Evolutionary conservation across 805 yeast genomes (phyloP), one percentile per base, ranked within the genome.

Genomic region (Dipodascopsis uninucleata): DNA sequence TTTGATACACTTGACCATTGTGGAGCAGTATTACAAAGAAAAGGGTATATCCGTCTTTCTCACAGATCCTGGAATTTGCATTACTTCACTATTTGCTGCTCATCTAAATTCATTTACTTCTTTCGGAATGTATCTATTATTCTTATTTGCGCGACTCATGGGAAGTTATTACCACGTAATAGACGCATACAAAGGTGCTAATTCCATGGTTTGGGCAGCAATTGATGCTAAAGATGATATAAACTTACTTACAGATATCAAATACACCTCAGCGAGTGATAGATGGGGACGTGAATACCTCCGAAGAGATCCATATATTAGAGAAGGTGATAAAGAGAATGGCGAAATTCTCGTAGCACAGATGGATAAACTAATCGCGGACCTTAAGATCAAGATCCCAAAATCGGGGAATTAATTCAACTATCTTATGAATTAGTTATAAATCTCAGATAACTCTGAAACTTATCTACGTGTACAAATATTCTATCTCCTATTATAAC

Each of bases 51-150:
- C 69, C 38, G 88, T 84, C 60, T 88, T 85, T 66, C 67, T 90
- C 26, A 79, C 85, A 4, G 96, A 93, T 49, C 99, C 99, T 0
- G 98, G 99, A 14, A 85, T 93, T 22, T 88, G 93, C 65, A 82
- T 82, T 18, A 82, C 94, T 41, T 81, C 81, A 50, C 82, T 94
- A 3, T 87, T 85, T 57, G 64, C 77, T 79, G 56, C 48, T 21
- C 44, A 85, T 75, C 73, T 93, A 61, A 88, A 87, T 61, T 65
- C 83, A 3, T 71, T 89, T 63, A 82, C 95, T 1, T 85, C 78
- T 61, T 79, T 83, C 54, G 94, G 95, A 9, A 93, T 93, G 97
- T 60, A 87, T 46, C 52, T 81, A 36, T 70, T 89, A 61, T 93
- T 93, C 61, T 88, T 87, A 63, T 32, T 88, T 5, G 94, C 96